These are phyloP conservation scores for Silene conica DNA, from an alignment of 148 eudicot species.

Conservation along the genomic window DNA sequence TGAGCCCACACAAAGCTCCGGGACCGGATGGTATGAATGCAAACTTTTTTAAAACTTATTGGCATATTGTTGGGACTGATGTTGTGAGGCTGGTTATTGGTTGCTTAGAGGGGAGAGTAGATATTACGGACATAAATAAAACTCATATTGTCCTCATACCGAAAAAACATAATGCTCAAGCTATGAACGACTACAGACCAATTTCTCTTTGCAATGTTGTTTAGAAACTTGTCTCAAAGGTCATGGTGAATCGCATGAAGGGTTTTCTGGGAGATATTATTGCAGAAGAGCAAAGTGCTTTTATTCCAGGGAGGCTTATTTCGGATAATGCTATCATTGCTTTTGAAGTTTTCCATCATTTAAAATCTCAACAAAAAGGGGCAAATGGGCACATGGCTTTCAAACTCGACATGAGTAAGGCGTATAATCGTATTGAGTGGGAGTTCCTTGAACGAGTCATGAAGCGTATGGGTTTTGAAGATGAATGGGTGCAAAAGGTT, in stretches of 20 bases:
- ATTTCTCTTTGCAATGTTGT: neutral
- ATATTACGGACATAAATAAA: neutral
- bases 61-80: too few relatives aligned
- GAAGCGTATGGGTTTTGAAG: neutral
- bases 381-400: neutral
- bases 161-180: neutral
- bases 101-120: too few relatives aligned
- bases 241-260: neutral
- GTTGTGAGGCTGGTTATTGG: too few relatives aligned
- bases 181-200: neutral
- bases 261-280: too few relatives aligned
- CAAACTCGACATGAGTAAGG: too few relatives aligned
- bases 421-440: neutral
- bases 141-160: neutral
- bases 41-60: too few relatives aligned
- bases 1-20: too few relatives aligned
- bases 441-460: neutral
- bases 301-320: too few relatives aligned
- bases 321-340: neutral
- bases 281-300: too few relatives aligned
- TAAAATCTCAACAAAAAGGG: neutral
- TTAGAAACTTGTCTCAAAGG: too few relatives aligned
- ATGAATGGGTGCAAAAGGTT: neutral
- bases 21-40: too few relatives aligned
- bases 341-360: neutral